phyloP scores from a whole-genome alignment of 306 rosid species.

The Styphnolobium japonicum region DNA sequence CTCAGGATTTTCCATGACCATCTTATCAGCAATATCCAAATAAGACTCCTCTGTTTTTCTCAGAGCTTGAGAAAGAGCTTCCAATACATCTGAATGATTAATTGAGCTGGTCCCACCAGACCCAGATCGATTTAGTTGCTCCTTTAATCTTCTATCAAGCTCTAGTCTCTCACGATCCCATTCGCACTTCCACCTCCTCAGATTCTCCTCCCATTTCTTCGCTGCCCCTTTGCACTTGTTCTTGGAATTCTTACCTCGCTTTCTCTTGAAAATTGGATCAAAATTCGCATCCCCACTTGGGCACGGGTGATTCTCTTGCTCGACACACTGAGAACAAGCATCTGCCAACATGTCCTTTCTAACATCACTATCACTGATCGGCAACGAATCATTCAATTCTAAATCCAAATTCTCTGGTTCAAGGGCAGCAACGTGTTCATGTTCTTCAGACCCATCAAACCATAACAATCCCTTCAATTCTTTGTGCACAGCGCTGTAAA shows the following conservation, averaged over 20 bases:
- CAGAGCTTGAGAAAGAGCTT: conserved; percentile 79
- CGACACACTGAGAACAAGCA: conserved; percentile 60
- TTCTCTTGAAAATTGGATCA: conserved; percentile 32
- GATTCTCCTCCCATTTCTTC: conserved; percentile 85
- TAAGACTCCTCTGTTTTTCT: conserved; percentile 87
- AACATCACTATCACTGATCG: conserved; percentile 18
- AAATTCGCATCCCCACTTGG: conserved; percentile 52
- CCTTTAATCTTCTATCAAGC: conserved; percentile 83
- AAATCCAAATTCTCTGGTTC: conserved; percentile 24
- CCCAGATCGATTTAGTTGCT: conserved; percentile 56
- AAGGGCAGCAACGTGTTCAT: conserved; percentile 27
- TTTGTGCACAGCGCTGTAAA: conserved; percentile 68
- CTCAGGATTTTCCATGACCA: conserved; percentile 84
- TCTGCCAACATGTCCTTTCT: conserved; percentile 38
- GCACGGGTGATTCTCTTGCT: conserved; percentile 52
- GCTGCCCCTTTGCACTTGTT: conserved; percentile 53
- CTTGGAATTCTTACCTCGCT: conserved; percentile 36
- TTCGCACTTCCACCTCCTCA: conserved; percentile 88
- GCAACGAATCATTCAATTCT: conserved; percentile 33
- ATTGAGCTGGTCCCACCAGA: conserved; percentile 24
- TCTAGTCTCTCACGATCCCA: conserved; percentile 88
- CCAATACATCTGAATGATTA: conserved; percentile 74
- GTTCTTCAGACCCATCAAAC: conserved; percentile 69
- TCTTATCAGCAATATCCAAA: conserved; percentile 79
- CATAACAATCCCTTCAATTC: conserved; percentile 89